These are phyloP conservation scores for Lactarius hengduanensis DNA, from an alignment of 768 basidiomycete genomes.

Conservation along the genomic window DNA sequence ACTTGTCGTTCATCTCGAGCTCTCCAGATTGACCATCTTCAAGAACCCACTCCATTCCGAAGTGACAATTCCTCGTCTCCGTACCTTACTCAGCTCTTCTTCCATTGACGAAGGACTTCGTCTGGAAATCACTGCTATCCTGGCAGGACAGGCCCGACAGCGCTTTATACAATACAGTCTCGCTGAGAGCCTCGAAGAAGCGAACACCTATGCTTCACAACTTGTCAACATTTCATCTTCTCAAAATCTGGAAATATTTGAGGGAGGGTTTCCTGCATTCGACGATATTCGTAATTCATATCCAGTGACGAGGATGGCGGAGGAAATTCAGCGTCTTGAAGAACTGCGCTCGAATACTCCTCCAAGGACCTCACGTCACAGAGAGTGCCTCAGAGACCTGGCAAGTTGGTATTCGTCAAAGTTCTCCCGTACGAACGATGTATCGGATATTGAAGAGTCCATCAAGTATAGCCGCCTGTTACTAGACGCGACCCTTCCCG, in stretches of 20 bases:
- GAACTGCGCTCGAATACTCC: background rate
- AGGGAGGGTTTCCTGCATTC: background rate
- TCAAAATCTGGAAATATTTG: too few relatives aligned
- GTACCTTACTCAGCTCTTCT: background rate
- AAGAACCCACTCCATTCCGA: background rate
- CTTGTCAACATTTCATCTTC: too few relatives aligned
- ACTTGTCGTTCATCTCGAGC: background rate
- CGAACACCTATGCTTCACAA: too few relatives aligned
- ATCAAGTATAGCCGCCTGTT: background rate
- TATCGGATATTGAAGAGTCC: background rate
- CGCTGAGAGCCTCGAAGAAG: too few relatives aligned
- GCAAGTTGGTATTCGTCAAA: background rate
- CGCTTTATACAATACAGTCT: too few relatives aligned
- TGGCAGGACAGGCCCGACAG: too few relatives aligned
- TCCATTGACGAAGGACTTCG: background rate
- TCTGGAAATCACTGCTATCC: background rate
- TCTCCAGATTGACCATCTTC: background rate
- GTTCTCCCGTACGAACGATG: background rate
- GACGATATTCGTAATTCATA: background rate
- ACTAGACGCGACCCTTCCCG: background rate
- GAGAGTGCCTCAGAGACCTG: background rate
- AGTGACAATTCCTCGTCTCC: background rate
- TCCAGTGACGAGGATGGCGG: background rate
- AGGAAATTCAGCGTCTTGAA: background rate
- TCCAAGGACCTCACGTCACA: background rate